Conservation (phyloP, 2,329 filamentous ascomycete species). For the Aspergillus tubingensis region DNA sequence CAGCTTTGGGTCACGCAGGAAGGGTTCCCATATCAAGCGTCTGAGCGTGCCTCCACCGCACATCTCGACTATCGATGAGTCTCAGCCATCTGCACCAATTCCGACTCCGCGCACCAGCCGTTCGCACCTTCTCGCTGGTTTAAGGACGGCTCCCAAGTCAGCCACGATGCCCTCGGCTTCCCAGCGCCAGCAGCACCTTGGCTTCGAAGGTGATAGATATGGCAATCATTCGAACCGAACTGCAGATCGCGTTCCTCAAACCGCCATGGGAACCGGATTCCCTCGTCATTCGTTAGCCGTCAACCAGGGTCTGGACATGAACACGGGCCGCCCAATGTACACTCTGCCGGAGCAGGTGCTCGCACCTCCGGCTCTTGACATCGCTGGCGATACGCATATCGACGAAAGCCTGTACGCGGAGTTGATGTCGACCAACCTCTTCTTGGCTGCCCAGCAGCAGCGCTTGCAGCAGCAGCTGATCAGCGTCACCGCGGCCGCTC, state of each 20-base stretch:
- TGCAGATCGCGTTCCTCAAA: slow-evolving; percentile 58
- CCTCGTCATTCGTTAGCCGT: slow-evolving; percentile 44
- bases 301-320: slow-evolving; percentile 39
- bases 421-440: slow-evolving; percentile 85
- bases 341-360: slow-evolving; percentile 72
- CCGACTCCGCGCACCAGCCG: slow-evolving; percentile 91
- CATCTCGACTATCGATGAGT: slow-evolving; percentile 66
- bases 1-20: slow-evolving; percentile 81
- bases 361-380: slow-evolving; percentile 72
- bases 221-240: slow-evolving; percentile 45
- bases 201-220: slow-evolving; percentile 52
- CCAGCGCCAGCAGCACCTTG: slow-evolving; percentile 58
- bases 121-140: slow-evolving; percentile 87
- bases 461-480: slow-evolving; percentile 90
- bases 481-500: slow-evolving; percentile 77
- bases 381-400: slow-evolving; percentile 69
- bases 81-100: slow-evolving; percentile 64
- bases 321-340: slow-evolving; percentile 62
- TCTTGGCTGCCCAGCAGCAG: slow-evolving; percentile 92
- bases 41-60: slow-evolving; percentile 77
- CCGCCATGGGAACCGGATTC: slow-evolving; percentile 59
- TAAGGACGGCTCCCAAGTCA: slow-evolving; percentile 91
- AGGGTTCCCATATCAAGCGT: slow-evolving; percentile 86
- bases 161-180: slow-evolving; percentile 69
- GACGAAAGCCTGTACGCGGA: slow-evolving; percentile 87